Conservation (phyloP, 371 early-diverging fungal species). For the Dinochytrium kinnereticum region DNA sequence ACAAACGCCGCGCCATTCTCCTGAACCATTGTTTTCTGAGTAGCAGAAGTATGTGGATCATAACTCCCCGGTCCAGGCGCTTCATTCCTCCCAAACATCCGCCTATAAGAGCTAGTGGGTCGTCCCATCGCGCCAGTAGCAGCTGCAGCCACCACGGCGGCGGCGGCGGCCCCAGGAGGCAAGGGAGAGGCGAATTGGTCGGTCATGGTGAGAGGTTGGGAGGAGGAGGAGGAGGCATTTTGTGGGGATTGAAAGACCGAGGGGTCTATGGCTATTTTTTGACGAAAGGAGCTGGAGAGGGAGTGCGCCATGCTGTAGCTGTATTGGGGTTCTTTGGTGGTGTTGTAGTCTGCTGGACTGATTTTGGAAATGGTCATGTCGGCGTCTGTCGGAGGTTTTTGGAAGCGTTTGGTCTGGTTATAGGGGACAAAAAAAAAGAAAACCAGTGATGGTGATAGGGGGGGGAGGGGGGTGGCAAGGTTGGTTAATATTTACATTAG, state of each 20-base stretch:
- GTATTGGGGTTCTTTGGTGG: constrained; percentile 39
- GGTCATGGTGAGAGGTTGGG: not conserved
- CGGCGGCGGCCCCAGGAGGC: not conserved
- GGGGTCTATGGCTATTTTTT: constrained; percentile 18
- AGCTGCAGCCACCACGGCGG: constrained; percentile 18
- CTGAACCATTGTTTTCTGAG: constrained; percentile 11
- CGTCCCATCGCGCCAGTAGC: constrained; percentile 18
- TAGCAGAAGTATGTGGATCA: constrained; percentile 16
- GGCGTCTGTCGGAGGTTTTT: constrained; percentile 46
- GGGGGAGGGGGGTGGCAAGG: too few relatives aligned
- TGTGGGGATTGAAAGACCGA: not conserved
- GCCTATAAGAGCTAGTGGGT: constrained; percentile 7
- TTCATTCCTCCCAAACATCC: not conserved
- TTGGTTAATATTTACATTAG: too few relatives aligned
- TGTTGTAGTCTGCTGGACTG: constrained; percentile 40
- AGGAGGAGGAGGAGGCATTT: not conserved
- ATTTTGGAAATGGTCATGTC: constrained; percentile 27
- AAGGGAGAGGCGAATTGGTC: not conserved
- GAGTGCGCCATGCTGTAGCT: constrained; percentile 39
- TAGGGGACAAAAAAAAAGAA: not conserved
- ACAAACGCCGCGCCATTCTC: constrained; percentile 40
- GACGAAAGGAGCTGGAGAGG: constrained; percentile 45
- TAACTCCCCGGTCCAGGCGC: constrained; percentile 45
- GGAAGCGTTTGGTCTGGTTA: constrained; percentile 39
- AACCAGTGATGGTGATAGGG: not conserved